These are phyloP conservation scores for Phytophthora lateralis DNA, from an alignment of 352 stramenopile species.

Conservation along the genomic window DNA sequence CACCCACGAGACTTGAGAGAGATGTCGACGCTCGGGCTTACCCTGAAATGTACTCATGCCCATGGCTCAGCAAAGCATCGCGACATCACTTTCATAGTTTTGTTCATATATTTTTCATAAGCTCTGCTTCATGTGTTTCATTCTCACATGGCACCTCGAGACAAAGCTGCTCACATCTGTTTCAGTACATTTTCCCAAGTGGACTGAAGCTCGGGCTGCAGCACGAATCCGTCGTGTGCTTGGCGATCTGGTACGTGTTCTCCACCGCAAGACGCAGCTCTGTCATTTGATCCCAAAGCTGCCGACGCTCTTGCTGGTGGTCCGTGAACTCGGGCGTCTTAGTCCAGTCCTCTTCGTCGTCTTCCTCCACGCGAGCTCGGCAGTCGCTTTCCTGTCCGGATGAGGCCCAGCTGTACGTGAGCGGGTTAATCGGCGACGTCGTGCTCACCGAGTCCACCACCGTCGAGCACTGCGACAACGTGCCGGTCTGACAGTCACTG, in stretches of 20 bases:
- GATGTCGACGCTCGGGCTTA: too few relatives aligned
- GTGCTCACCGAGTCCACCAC: slow-evolving; percentile 16
- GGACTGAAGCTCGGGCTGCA: slow-evolving; percentile 29
- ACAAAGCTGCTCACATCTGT: not conserved
- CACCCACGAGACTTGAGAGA: not conserved
- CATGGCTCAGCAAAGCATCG: too few relatives aligned
- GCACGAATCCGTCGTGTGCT: slow-evolving; percentile 43
- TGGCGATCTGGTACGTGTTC: slow-evolving; percentile 51
- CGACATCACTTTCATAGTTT: not conserved
- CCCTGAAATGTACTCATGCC: too few relatives aligned
- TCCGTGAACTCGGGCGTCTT: slow-evolving; percentile 39
- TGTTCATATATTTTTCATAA: not conserved
- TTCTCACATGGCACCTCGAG: not conserved
- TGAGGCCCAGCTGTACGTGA: slow-evolving; percentile 32
- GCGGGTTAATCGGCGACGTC: slow-evolving; percentile 25
- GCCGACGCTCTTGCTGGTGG: slow-evolving; percentile 29
- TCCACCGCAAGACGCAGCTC: slow-evolving; percentile 49
- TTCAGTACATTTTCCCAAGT: slow-evolving; percentile 21
- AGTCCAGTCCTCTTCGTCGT: slow-evolving; percentile 37
- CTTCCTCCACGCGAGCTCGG: slow-evolving; percentile 36
- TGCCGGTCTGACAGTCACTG: slow-evolving; percentile 27
- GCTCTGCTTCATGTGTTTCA: not conserved
- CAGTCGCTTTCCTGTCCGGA: slow-evolving; percentile 24
- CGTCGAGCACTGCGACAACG: slow-evolving; percentile 37
- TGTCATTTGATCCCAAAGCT: slow-evolving; percentile 49